Percentiles rank a stretch among this genome's conserved stretches.
phyloP scores from a whole-genome alignment of 768 basidiomycete genomes.

The Pleurotus eryngii region DNA sequence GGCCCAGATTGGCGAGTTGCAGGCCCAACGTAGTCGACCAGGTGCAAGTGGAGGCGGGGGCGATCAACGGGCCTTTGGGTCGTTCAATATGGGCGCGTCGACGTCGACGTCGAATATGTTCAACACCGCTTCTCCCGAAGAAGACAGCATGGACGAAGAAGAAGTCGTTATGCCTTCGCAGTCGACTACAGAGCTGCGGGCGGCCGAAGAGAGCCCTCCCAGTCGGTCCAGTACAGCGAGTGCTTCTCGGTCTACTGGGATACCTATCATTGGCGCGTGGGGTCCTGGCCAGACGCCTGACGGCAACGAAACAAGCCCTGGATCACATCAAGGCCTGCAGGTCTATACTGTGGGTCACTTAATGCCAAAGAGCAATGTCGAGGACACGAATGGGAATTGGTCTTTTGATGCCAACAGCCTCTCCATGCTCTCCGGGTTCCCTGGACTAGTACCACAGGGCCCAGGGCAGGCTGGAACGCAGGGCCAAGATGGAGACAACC shows the following conservation, averaged over 20 bases:
- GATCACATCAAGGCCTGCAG: conserved; percentile 64
- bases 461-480: neutral
- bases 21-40: conserved; percentile 30
- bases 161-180: conserved; percentile 22
- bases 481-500: conserved; percentile 15
- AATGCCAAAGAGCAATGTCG: conserved; percentile 51
- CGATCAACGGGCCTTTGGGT: conserved; percentile 13
- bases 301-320: conserved; percentile 9
- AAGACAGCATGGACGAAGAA: conserved; percentile 14
- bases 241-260: neutral
- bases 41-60: neutral
- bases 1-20: conserved; percentile 51
- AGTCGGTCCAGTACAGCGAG: neutral
- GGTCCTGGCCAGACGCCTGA: neutral
- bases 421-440: conserved; percentile 9
- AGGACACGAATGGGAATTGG: conserved; percentile 60
- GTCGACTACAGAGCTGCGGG: neutral
- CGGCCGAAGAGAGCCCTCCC: neutral
- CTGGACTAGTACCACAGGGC: conserved; percentile 2
- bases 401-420: conserved; percentile 44
- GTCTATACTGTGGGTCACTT: conserved; percentile 81
- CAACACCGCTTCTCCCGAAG: neutral
- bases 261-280: neutral
- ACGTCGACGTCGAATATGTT: neutral
- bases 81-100: conserved; percentile 14